These are phyloP conservation scores for Pyrus hybrid DNA, from an alignment of 331 rosid genomes.

Conservation along the genomic window DNA sequence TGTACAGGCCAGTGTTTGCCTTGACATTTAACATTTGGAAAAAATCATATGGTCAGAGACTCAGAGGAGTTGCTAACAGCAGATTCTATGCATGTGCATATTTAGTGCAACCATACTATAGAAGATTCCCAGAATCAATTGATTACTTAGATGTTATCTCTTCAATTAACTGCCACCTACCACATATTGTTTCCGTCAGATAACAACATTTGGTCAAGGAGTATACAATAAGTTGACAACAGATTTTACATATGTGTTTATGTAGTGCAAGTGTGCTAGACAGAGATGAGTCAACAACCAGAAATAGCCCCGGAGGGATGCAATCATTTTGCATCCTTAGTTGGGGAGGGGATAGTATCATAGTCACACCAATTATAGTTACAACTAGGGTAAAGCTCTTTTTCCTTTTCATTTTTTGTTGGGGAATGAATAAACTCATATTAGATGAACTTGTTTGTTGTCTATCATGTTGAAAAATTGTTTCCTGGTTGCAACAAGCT, in stretches of 20 bases:
- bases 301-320: background rate
- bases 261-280: background rate
- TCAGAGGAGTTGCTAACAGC: background rate
- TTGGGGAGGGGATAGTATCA: background rate
- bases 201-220: background rate
- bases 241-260: background rate
- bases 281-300: background rate
- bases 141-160: background rate
- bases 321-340: background rate
- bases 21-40: background rate
- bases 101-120: background rate
- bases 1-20: background rate
- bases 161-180: background rate
- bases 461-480: background rate
- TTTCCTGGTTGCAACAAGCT: background rate
- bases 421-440: background rate
- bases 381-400: background rate
- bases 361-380: background rate
- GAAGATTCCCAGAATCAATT: background rate
- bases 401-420: too few relatives aligned
- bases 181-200: background rate
- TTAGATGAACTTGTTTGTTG: background rate
- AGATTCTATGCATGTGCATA: background rate
- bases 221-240: background rate
- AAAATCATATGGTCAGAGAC: background rate